Base-by-base conservation (phyloP, 1,284 basidiomycete genomes). In the Cutaneotrichosporon curvatum region DNA sequence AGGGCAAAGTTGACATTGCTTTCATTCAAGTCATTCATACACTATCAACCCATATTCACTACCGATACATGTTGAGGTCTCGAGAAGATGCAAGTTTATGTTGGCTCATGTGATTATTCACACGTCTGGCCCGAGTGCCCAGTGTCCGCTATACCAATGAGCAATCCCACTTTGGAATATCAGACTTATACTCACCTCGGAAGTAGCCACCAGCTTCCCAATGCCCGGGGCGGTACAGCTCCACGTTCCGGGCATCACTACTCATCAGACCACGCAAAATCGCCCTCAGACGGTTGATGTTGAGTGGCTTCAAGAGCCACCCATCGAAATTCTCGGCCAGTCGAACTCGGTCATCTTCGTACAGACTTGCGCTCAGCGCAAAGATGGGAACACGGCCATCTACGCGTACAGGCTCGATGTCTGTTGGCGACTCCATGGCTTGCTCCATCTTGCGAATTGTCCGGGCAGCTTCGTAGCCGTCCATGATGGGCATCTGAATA, bases 401-500 rank as follows among this genome's bases (percentile, higher is more conserved):
- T 16, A 85, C 69, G 16, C 71, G 64, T 48, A 64, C n/a, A 1
- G 51, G 47, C 37, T 53, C 44, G 43, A 47, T 55, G n/a, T 38
- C 40, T 18, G 30, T n/a, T 4, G 28, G 36, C 5, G 41, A 15
- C 4, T 40, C 14, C 6, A 51, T 41, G 38, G 20, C 65, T 49
- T 47, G 69, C 63, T 87, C 84, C 3, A 82, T 51, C n/a, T 75
- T 71, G 2, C 85, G 79, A 37, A 88, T 87, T 37, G 78, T 75
- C 49, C 77, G 73, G 0, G 85, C 83, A 0, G 85, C 80, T 48
- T 83, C 79, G 54, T 82, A 82, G 2, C 87, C 87, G 59, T 88
- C 80, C 49, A 87, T 75, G 47, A 89, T 82, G 0, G 86, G 86
- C 86, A 88, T 89, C 83, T 87, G 84, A 28, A 89, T 81, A 65